A percentile compares a stretch with the other conserved stretches of the same genome.
Conservation (phyloP, 1,284 basidiomycete species). For the Afroboletus lepidellus region DNA sequence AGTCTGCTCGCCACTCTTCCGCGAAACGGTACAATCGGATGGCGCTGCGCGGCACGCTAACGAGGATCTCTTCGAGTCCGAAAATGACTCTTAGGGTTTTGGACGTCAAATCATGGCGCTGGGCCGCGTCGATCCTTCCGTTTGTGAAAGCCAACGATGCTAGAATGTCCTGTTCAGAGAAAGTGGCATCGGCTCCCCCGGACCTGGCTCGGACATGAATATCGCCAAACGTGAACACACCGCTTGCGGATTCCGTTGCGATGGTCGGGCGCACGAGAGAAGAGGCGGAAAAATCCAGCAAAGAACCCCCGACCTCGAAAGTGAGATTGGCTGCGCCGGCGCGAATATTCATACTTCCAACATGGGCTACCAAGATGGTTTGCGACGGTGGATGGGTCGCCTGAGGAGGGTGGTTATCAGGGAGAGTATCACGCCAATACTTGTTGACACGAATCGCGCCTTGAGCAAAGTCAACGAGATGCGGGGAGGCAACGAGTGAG, state of each 20-base stretch:
- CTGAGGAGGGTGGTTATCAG: conserved; percentile 3
- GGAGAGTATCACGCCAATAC: conserved; percentile 9
- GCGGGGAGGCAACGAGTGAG: conserved; percentile 54
- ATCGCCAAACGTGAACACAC: conserved; percentile 47
- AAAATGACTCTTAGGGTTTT: conserved; percentile 44
- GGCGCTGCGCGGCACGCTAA: conserved; percentile 76
- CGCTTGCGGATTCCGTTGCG: conserved; percentile 44
- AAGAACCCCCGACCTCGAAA: conserved; percentile 44
- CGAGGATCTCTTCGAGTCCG: conserved; percentile 43
- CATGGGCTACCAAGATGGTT: conserved; percentile 32
- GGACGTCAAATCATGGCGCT: conserved; percentile 43
- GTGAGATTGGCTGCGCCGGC: conserved; percentile 53
- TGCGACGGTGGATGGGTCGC: conserved; percentile 13
- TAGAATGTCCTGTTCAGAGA: conserved; percentile 51
- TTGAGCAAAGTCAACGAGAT: conserved; percentile 62
- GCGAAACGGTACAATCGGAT: conserved; percentile 72
- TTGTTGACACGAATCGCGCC: conserved; percentile 49
- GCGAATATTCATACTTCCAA: conserved; percentile 48
- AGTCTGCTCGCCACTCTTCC: conserved; percentile 78
- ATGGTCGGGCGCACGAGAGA: conserved; percentile 37
- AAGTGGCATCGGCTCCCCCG: conserved; percentile 34
- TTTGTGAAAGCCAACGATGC: conserved; percentile 53
- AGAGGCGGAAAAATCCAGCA: conserved; percentile 42
- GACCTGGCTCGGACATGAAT: conserved; percentile 60
- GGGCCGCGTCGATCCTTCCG: conserved; percentile 45